Evolutionary conservation across 2,329 filamentous ascomycete species (phyloP).

Genomic region (Rhynchosporium secalis): DNA sequence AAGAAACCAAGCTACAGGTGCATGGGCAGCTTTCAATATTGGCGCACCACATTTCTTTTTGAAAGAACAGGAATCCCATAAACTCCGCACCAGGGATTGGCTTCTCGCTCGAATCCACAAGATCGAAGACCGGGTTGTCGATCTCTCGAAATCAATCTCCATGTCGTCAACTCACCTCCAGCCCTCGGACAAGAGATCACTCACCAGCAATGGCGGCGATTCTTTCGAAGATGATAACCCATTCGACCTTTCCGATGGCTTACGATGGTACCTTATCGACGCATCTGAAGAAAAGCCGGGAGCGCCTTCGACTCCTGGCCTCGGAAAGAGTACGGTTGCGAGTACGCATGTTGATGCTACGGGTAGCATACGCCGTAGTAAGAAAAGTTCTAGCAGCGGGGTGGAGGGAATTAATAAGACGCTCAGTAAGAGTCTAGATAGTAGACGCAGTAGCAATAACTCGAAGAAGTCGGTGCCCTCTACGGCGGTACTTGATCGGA

Average conservation of each 20-base stretch:
- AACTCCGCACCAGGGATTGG: conserved; percentile 85
- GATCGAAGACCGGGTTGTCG: conserved; percentile 89
- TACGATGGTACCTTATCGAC: conserved; percentile 95
- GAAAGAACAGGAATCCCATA: conserved; percentile 86
- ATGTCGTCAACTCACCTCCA: conserved; percentile 44
- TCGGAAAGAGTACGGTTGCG: conserved; percentile 89
- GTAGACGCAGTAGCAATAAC: conserved; percentile 81
- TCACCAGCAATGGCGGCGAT: conserved; percentile 52
- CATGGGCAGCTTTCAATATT: conserved; percentile 98
- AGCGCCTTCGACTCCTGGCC: conserved; percentile 86
- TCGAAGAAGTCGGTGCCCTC: conserved; percentile 72
- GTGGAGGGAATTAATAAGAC: conserved; percentile 76
- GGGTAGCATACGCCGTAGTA: conserved; percentile 61
- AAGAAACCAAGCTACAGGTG: conserved; percentile 87
- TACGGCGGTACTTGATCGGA: conserved; percentile 30
- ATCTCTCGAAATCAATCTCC: conserved; percentile 75
- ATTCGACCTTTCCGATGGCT: conserved; percentile 90
- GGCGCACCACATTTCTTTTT: conserved; percentile 97
- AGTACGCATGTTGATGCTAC: conserved; percentile 84
- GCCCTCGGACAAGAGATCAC: conserved; percentile 44
- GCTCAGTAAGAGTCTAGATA: conserved; percentile 85
- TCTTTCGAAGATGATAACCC: conserved; percentile 88
- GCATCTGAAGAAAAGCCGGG: conserved; percentile 89
- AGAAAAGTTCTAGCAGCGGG: conserved; percentile 48
- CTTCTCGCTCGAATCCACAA: conserved; percentile 91